Evolutionary conservation across 169 alveolate genomes (phyloP), one percentile per base, ranked within the genome.

Genomic region (Plasmodium yoelii): DNA sequence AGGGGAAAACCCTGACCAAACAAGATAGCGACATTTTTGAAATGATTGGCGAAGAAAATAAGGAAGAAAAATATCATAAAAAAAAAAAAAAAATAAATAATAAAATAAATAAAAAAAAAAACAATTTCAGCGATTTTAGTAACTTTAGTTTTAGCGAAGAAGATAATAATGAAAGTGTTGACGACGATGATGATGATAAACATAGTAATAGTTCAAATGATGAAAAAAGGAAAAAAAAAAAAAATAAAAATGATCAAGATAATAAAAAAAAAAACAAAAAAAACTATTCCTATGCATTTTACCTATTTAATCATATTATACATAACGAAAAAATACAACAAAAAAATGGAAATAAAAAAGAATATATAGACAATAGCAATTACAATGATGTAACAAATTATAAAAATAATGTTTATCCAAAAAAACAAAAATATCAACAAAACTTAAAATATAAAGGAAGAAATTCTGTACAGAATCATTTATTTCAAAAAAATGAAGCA

Each of bases 271-370:
- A 67, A 56, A 49, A 51, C 34, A 82, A 61, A 59, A 82, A 67
- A 24, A 82, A 67, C 42, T 67, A 67, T 53, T 49, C 56, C 12
- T 82, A 82, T 59, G 73, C 84, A 2, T n/a, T 24, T 9, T 82
- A 82, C 39, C 60, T 82, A 19, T 82, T 44, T 55, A 82, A 68
- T 56, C 90, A 82, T 12, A 61, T 82, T 7, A 28, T 61, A 59
- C 55, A 22, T 9, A 82, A 67, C n/a, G 80, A 67, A 15, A 24
- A 68, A 22, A 5, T 71, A 53, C 75, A n/a, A 13, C 10, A 2
- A 64, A 49, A 10, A 7, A 0, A 18, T 19, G 51, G 15, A 12
- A 67, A 56, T 10, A 15, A 72, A n/a, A 22, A 42, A 3, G 4
- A 71, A 3, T 12, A 2, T 3, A 4, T 51, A 51, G 19, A 15